Evolutionary conservation across 1,139 yeast species (phyloP).

Genomic region (Suhomyces yuchorum): DNA sequence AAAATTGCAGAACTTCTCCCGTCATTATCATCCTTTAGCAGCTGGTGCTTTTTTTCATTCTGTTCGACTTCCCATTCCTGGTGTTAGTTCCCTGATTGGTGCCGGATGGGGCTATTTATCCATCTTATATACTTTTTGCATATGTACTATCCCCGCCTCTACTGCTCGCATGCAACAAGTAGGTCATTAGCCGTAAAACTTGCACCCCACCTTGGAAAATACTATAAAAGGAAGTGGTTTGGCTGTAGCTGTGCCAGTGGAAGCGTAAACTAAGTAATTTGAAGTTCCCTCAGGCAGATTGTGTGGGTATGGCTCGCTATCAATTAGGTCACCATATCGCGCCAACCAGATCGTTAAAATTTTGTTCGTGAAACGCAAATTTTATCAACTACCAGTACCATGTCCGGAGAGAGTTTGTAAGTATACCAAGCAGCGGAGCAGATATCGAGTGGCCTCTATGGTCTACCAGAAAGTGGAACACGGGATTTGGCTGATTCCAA

Average conservation of each 20-base stretch:
- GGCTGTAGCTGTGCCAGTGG: background rate
- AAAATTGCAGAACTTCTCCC: no score
- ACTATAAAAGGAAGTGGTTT: background rate
- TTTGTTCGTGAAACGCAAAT: slow-evolving; percentile 5
- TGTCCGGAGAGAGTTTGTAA: slow-evolving; percentile 33
- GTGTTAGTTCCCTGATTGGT: background rate
- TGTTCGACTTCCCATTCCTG: background rate
- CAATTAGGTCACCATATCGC: slow-evolving; percentile 2
- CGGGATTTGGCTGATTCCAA: background rate
- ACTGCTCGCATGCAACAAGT: background rate
- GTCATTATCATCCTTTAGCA: no score
- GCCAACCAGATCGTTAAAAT: slow-evolving; percentile 9
- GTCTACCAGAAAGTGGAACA: background rate
- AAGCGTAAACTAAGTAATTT: background rate
- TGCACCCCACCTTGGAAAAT: background rate
- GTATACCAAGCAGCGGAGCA: slow-evolving; percentile 13
- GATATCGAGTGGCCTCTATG: background rate
- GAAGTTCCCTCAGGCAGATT: background rate
- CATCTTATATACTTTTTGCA: background rate
- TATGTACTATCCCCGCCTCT: background rate
- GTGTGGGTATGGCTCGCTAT: background rate
- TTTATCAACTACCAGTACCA: slow-evolving; percentile 10
- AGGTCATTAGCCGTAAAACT: background rate
- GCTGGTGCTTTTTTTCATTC: no score
- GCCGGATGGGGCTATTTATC: background rate